These are phyloP conservation scores for Panicum virgatum DNA, from an alignment of 202 grass and related monocot genomes.

Conservation along the genomic window DNA sequence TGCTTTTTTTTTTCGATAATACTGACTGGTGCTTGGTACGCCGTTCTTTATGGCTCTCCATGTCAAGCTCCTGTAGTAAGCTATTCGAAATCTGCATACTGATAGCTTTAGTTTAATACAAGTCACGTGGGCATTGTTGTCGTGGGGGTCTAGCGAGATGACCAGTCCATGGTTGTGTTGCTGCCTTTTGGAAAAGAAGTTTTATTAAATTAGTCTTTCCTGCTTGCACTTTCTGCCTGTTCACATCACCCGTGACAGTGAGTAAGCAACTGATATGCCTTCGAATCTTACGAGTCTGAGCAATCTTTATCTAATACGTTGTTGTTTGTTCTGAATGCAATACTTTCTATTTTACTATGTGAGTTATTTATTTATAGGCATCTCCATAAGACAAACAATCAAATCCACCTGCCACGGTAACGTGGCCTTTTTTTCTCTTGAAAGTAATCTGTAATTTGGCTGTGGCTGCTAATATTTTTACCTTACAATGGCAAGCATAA, in stretches of 20 bases:
- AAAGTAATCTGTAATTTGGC: no score
- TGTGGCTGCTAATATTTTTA: background rate
- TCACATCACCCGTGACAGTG: background rate
- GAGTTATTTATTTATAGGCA: background rate
- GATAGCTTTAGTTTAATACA: background rate
- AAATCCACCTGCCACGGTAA: background rate
- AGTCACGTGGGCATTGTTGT: background rate
- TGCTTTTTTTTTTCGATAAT: no score
- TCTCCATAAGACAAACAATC: background rate
- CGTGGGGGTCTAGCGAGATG: background rate
- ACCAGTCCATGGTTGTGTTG: background rate
- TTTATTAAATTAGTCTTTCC: background rate
- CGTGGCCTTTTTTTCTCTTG: no score
- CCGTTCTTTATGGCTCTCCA: background rate
- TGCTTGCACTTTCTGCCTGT: background rate
- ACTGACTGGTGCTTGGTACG: no score
- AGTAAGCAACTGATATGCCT: background rate
- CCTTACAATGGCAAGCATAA: background rate
- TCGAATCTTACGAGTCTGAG: background rate
- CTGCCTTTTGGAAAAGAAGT: background rate
- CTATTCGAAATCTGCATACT: background rate
- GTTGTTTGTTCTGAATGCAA: background rate
- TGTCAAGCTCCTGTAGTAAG: background rate
- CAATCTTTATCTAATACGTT: background rate
- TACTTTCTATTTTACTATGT: background rate